These are phyloP conservation scores for Dissophora globulifera DNA, from an alignment of 192 early-diverging fungal genomes.

Conservation along the genomic window DNA sequence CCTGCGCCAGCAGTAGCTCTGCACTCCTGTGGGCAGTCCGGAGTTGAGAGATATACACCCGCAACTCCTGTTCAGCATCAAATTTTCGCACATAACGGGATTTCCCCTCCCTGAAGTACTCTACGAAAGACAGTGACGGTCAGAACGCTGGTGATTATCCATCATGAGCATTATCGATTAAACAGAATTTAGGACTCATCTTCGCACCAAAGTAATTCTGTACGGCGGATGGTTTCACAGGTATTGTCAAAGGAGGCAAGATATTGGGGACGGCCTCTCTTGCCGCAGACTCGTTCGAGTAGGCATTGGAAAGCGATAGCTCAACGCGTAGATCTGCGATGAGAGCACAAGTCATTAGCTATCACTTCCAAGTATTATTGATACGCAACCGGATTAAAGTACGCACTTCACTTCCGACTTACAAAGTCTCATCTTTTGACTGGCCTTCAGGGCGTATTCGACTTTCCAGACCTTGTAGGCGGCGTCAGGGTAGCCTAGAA, in stretches of 20 bases:
- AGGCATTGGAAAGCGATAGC: slow-evolving; percentile 36
- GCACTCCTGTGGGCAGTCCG: slow-evolving; percentile 38
- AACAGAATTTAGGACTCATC: neutral
- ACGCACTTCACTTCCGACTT: slow-evolving; percentile 12
- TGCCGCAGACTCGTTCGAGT: slow-evolving; percentile 25
- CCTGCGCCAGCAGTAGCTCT: slow-evolving; percentile 21
- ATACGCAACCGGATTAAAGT: too few species aligned
- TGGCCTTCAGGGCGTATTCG: slow-evolving; percentile 43
- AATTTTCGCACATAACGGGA: slow-evolving; percentile 6
- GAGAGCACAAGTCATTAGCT: neutral
- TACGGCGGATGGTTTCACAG: slow-evolving; percentile 21
- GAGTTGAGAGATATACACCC: slow-evolving; percentile 23
- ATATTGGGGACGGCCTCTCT: slow-evolving; percentile 41
- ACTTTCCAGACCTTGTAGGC: slow-evolving; percentile 49
- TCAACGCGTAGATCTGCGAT: slow-evolving; percentile 39
- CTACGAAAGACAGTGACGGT: slow-evolving; percentile 2
- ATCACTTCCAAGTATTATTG: too few species aligned
- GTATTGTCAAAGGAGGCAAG: slow-evolving; percentile 7
- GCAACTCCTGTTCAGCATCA: slow-evolving; percentile 6
- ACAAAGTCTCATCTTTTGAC: slow-evolving; percentile 47
- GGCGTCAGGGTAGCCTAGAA: slow-evolving; percentile 45
- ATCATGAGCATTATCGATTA: too few species aligned
- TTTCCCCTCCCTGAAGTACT: neutral
- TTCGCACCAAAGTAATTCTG: slow-evolving; percentile 33
- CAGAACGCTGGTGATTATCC: too few species aligned